A percentile compares a stretch with the other conserved stretches of the same genome.
Evolutionary conservation across 306 rosid genomes (phyloP).

Genomic region (Cicer yamashitae): DNA sequence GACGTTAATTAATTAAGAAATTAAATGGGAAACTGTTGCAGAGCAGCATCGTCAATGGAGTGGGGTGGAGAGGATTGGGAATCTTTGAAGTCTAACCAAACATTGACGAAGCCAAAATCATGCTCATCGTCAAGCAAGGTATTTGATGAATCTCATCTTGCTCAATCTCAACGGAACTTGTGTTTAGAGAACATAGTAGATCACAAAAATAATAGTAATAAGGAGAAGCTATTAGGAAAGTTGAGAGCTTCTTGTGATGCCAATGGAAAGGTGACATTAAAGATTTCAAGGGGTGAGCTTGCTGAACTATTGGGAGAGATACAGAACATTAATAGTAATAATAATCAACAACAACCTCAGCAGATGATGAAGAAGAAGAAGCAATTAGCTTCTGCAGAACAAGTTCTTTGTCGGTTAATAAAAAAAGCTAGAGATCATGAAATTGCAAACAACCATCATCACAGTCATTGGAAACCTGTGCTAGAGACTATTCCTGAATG

Average conservation of each 20-base stretch:
- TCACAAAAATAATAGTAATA: not conserved
- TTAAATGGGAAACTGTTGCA: constrained; percentile 60
- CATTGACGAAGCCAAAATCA: not conserved
- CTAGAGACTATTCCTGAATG: constrained; percentile 37
- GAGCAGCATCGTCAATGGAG: constrained; percentile 19
- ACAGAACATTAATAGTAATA: constrained; percentile 4
- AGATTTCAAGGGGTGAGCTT: constrained; percentile 63
- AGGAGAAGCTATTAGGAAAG: constrained; percentile 40
- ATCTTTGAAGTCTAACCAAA: constrained; percentile 1
- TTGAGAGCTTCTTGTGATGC: constrained; percentile 25
- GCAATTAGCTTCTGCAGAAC: constrained; percentile 32
- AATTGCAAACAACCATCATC: constrained; percentile 8
- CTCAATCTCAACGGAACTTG: not conserved
- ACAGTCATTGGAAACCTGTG: constrained; percentile 39
- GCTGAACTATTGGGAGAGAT: constrained; percentile 47
- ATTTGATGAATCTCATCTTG: constrained; percentile 20
- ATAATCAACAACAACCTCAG: not conserved
- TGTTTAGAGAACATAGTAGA: not conserved
- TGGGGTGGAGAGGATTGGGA: constrained; percentile 64
- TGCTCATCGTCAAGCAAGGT: constrained; percentile 21
- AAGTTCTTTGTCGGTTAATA: constrained; percentile 12
- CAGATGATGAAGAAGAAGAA: constrained; percentile 19
- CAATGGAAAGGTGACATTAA: constrained; percentile 57
- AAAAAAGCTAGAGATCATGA: constrained; percentile 1
- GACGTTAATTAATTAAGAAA: not conserved